Percentiles rank a stretch among this genome's conserved stretches.
Evolutionary conservation across 495 filamentous ascomycete genomes (phyloP).

Genomic region (Penicillium chermesinum): DNA sequence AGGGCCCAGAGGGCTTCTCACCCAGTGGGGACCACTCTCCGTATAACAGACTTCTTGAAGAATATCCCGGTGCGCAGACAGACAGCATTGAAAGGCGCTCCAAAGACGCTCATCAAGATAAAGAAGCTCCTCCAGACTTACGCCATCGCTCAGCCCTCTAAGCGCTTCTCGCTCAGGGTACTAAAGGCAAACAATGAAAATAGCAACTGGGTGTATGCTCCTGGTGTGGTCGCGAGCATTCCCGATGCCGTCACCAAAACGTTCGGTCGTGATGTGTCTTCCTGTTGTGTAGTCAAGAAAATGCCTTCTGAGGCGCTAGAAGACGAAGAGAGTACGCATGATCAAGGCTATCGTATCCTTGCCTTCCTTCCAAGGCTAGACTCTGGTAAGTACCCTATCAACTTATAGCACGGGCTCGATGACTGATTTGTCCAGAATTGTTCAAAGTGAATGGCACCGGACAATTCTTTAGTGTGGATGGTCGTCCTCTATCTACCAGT

Average conservation of each 20-base stretch:
- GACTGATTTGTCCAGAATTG: slow-evolving; percentile 31
- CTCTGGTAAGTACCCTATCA: slow-evolving; percentile 30
- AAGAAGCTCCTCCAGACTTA: slow-evolving; percentile 70
- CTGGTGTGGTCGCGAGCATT: slow-evolving; percentile 47
- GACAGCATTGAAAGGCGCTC: slow-evolving; percentile 52
- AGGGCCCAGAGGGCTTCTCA: slow-evolving; percentile 50
- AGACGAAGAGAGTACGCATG: slow-evolving; percentile 6
- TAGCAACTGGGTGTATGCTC: slow-evolving; percentile 67
- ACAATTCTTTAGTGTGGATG: slow-evolving; percentile 71
- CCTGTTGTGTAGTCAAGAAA: slow-evolving; percentile 44
- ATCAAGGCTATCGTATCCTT: slow-evolving; percentile 40
- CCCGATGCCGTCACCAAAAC: slow-evolving; percentile 66
- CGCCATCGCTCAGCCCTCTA: slow-evolving; percentile 61
- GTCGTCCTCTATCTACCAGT: slow-evolving; percentile 61
- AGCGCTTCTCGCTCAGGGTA: slow-evolving; percentile 63
- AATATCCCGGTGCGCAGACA: slow-evolving; percentile 71
- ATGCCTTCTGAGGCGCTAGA: slow-evolving; percentile 16
- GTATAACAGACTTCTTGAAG: slow-evolving; percentile 62
- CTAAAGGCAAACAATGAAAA: slow-evolving; percentile 57
- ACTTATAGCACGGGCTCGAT: neutral
- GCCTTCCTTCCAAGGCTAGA: slow-evolving; percentile 55
- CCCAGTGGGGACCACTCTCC: slow-evolving; percentile 76
- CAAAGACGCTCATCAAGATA: slow-evolving; percentile 58
- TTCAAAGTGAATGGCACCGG: slow-evolving; percentile 54
- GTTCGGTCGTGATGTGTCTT: slow-evolving; percentile 60